Evolutionary conservation across 192 early-diverging fungal species (phyloP), one percentile per base, ranked within the genome.

Genomic region (Lobosporangium transversale): DNA sequence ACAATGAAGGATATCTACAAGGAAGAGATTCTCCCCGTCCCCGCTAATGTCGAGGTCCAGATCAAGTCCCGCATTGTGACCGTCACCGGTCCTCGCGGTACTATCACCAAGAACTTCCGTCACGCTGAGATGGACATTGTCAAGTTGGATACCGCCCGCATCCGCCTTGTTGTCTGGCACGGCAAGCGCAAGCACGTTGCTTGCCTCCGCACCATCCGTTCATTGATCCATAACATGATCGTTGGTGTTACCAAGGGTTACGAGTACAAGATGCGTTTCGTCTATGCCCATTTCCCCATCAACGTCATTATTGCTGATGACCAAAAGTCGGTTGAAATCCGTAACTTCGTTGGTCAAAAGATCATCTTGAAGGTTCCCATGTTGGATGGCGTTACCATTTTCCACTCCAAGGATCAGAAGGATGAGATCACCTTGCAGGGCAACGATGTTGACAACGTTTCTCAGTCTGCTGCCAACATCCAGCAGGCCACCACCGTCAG

Each of bases 281-380:
- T 97, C 61, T 96, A 96, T 71, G 97, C 97, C 60, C 97, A 99
- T 91, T 99, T 99, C 87, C 97, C 97, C 84, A 99, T 99, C 87
- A 96, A 94, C 88, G 93, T 91, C 70, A 94, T 93, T 81, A 91
- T 97, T 63, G 78, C 84, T 62, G 86, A 93, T 61, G 83, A 85
- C 57, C 89, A 87, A 58, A 85, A 88, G 73, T 82, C 84, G 14
- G 90, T 97, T 51, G 96, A 99, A 87, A 94, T 99, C 87, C 93
- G 97, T 73, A 99, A 99, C 94, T 99, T 97, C 86, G 86, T 99
- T 63, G 97, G 97, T 71, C 93, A 99, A 86, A 97, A 94, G 91
- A 81, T 92, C 47, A 88, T 94, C 80, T 91, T 93, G 84, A 85
- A 87, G 78, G 89, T 99, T 62, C 69, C 73, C 55, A 91, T 97